phyloP scores from a whole-genome alignment of 2,329 filamentous ascomycete species.

The Colletotrichum navitas region DNA sequence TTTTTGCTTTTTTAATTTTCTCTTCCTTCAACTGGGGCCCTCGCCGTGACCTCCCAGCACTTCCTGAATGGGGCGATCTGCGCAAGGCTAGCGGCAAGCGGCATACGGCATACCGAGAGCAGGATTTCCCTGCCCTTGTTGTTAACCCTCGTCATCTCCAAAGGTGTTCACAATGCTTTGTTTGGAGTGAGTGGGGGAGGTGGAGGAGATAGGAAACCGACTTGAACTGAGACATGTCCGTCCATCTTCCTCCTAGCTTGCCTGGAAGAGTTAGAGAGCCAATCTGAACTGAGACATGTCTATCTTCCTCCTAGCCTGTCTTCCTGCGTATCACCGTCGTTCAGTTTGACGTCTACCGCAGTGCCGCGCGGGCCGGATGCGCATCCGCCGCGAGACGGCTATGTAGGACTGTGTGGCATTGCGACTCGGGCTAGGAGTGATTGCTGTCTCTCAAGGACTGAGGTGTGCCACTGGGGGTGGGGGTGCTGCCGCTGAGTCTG shows the following conservation, averaged over 20 bases:
- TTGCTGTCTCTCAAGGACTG: neutral
- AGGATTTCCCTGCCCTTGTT: neutral
- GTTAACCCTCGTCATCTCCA: neutral
- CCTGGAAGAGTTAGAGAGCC: no score
- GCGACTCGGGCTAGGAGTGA: neutral
- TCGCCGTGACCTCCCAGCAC: neutral
- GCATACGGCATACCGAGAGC: constrained; percentile 26
- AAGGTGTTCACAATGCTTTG: neutral
- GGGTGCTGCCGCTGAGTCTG: neutral
- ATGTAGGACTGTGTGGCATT: neutral
- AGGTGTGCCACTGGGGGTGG: neutral
- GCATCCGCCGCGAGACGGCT: constrained; percentile 1
- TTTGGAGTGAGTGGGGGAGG: neutral
- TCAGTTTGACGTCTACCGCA: constrained; percentile 19
- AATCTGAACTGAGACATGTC: constrained; percentile 6
- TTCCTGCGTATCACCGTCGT: neutral
- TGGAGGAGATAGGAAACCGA: neutral
- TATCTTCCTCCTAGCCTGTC: neutral
- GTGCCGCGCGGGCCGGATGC: constrained; percentile 10
- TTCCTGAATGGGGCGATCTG: constrained; percentile 29
- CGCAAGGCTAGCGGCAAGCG: constrained; percentile 10
- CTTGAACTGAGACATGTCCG: neutral
- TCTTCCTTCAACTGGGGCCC: neutral
- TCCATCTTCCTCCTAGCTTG: no score
- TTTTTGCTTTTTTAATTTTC: neutral